phyloP scores from a whole-genome alignment of 129 eudicot species.

The Flaveria trinervia region DNA sequence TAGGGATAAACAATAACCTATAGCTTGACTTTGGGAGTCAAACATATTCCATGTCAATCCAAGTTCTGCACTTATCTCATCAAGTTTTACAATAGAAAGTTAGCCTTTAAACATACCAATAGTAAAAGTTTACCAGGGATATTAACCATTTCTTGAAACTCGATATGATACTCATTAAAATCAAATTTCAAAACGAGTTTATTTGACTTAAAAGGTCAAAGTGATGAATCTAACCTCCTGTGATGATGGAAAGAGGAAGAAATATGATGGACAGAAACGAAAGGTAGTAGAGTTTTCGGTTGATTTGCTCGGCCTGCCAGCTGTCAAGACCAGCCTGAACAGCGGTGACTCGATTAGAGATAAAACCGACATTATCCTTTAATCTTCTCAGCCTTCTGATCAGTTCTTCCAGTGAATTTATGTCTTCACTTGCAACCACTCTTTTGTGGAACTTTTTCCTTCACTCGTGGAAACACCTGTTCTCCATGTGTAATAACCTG shows the following conservation, averaged over 20 bases:
- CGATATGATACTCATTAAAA: background rate
- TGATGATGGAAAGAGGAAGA: conserved; percentile 82
- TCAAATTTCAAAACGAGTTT: background rate
- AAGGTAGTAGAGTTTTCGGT: conserved; percentile 84
- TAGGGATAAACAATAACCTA: background rate
- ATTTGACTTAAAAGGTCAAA: conserved; percentile 14
- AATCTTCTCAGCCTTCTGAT: conserved; percentile 69
- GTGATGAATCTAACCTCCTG: conserved; percentile 69
- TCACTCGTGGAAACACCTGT: conserved; percentile 96
- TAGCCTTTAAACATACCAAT: background rate
- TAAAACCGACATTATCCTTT: conserved; percentile 88
- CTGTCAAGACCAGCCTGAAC: conserved; percentile 95
- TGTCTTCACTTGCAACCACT: conserved; percentile 78
- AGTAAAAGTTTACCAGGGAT: background rate
- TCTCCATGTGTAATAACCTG: conserved; percentile 96
- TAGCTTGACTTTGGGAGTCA: conserved; percentile 15
- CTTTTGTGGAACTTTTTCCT: conserved; percentile 79
- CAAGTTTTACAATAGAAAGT: background rate
- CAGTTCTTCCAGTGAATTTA: conserved; percentile 73
- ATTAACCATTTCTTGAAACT: background rate
- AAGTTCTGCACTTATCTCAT: background rate
- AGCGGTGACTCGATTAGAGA: conserved; percentile 89
- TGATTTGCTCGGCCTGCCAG: conserved; percentile 96
- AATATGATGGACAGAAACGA: conserved; percentile 91
- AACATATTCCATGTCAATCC: background rate